These are phyloP conservation scores for Blastomyces emzantsi DNA, from an alignment of 2,329 filamentous ascomycete genomes.

Conservation along the genomic window DNA sequence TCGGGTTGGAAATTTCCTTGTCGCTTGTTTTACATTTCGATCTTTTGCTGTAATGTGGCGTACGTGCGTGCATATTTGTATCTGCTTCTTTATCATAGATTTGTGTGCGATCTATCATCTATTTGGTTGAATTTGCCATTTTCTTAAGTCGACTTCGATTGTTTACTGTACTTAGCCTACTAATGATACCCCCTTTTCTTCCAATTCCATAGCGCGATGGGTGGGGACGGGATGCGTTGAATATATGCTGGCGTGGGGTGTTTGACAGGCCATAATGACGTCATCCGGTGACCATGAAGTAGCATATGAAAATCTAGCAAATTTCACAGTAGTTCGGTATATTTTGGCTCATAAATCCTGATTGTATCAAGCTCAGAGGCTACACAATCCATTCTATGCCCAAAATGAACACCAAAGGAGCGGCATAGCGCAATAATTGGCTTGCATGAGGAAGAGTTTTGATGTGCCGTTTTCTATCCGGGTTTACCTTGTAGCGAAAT, in stretches of 20 bases:
- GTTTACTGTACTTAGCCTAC: not conserved
- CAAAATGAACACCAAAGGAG: not conserved
- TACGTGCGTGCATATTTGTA: not conserved
- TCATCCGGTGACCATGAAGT: not conserved
- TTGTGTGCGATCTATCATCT: not conserved
- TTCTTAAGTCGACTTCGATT: not conserved
- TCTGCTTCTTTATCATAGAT: not conserved
- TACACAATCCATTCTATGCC: not conserved
- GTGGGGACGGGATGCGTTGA: not conserved
- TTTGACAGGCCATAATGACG: not conserved
- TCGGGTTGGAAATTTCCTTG: not conserved
- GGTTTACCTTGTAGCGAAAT: not conserved
- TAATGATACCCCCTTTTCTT: not conserved
- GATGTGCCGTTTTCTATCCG: not conserved
- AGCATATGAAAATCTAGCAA: not conserved
- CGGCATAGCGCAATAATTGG: not conserved
- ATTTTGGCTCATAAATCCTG: not conserved
- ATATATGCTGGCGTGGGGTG: not conserved
- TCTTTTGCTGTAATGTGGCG: not conserved
- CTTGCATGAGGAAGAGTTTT: not conserved
- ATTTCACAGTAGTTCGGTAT: not conserved
- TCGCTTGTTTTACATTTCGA: not conserved
- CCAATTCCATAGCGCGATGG: not conserved
- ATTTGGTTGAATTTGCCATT: not conserved
- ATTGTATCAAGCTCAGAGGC: not conserved